phyloP scores from a whole-genome alignment of 2,329 filamentous ascomycete genomes.

The Drechslerella stenobrocha region DNA sequence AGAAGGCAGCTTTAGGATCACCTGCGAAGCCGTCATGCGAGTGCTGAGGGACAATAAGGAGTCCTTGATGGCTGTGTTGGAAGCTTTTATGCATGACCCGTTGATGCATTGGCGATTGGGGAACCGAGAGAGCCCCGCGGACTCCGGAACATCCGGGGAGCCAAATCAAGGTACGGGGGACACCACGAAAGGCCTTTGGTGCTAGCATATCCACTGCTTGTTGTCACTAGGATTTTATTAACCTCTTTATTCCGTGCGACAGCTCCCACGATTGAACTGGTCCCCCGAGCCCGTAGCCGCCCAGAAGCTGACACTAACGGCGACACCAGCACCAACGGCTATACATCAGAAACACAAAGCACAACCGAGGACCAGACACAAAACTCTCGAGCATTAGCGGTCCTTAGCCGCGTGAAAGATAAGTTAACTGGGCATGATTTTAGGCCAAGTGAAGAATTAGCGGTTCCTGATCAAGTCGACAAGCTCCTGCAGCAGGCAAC shows the following conservation, averaged over 20 bases:
- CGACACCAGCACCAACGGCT: conserved; percentile 5
- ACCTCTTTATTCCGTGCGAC: not conserved
- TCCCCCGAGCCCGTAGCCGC: conserved; percentile 10
- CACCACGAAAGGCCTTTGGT: no score
- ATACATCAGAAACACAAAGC: conserved; percentile 21
- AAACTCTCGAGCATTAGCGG: conserved; percentile 89
- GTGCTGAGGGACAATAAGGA: conserved; percentile 97
- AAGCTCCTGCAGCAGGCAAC: conserved; percentile 93
- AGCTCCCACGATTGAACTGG: conserved; percentile 13
- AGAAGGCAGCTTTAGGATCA: conserved; percentile 96
- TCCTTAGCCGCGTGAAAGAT: conserved; percentile 86
- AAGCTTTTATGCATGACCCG: conserved; percentile 99
- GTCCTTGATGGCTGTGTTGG: conserved; percentile 94
- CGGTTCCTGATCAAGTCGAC: conserved; percentile 85
- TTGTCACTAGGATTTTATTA: conserved; percentile 1
- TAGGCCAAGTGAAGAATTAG: conserved; percentile 79
- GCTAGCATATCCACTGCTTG: no score
- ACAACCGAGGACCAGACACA: conserved; percentile 54
- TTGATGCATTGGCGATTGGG: conserved; percentile 89
- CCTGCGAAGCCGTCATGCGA: conserved; percentile 97
- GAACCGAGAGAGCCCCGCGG: conserved; percentile 52
- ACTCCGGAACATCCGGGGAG: conserved; percentile 30
- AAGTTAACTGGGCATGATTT: conserved; percentile 95
- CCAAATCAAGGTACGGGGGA: conserved; percentile 15
- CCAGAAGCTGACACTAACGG: conserved; percentile 27